phyloP scores from a whole-genome alignment of 441 rosid species.

The Pelargonium australe region DNA sequence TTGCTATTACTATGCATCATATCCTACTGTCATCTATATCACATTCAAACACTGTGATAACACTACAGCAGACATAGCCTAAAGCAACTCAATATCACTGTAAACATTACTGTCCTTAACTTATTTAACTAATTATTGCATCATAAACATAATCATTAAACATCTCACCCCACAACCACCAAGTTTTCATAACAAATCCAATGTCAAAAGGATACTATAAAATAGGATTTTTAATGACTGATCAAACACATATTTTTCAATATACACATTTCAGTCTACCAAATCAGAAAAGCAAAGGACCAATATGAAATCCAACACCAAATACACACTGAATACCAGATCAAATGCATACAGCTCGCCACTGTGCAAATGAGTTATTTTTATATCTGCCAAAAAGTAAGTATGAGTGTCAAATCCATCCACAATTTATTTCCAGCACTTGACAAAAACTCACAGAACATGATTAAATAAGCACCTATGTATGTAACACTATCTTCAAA shows the following conservation, averaged over 20 bases:
- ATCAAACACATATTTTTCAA: too few species aligned
- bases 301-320: not conserved
- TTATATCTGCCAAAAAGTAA: not conserved
- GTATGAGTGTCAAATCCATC: not conserved
- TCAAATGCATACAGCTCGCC: not conserved
- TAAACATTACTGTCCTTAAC: not conserved
- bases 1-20: not conserved
- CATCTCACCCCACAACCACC: too few species aligned
- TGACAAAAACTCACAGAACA: not conserved
- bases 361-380: not conserved
- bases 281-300: not conserved
- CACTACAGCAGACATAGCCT: not conserved
- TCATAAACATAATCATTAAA: not conserved
- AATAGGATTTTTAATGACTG: too few species aligned
- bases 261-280: too few species aligned
- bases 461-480: not conserved
- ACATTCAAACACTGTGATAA: not conserved
- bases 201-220: too few species aligned
- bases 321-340: not conserved
- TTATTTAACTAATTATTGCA: not conserved
- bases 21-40: not conserved
- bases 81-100: not conserved
- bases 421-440: not conserved
- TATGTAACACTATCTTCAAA: not conserved
- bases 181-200: too few species aligned